Base-by-base conservation (phyloP, 805 yeast species). In the Lachancea sp. region DNA sequence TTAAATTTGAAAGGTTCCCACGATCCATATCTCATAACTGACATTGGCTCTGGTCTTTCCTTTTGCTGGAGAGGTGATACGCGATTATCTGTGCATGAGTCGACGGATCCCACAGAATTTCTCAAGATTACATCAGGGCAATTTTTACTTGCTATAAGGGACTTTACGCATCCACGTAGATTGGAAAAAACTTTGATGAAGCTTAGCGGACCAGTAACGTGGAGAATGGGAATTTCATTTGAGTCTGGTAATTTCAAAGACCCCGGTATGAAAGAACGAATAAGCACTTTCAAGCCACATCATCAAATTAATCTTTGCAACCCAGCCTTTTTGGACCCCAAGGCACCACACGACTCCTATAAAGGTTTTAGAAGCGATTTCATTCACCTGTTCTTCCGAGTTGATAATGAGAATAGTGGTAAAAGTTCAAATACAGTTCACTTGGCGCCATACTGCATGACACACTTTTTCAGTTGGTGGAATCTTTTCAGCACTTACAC, bases 381-480 rank as follows among this genome's bases (percentile, higher is more conserved):
- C 49, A 64, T 80, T 18, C 86, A 81, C 54, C 54, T 73, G 64
- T 67, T 80, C 2, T 54, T 65, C 38, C 68, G 68, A 5, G 60
- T 65, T 18, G 54, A 47, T 36, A 57, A 67, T 11, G 50, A 48
- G 6, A 45, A 46, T 45, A 71, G 45, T 56, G 65, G 42, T 59
- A 60, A 42, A 3, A 60, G 71, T n/a, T 70, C 73, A 42, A 88
- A 87, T 56, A 68, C 85, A 4, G 70, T 81, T 4, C 86, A 87
- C 55, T 61, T 88, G 38, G 74, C 87, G 2, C 95, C 95, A 1
- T 68, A 70, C n/a, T 69, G 79, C 0, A 68, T 86, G 45, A 51
- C 65, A 1, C 90, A 82, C 48, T 87, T 88, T 61, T 70, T 75
- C 47, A 61, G 60, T 8, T 89, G 97, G 97, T 87, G 95, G 94